Conservation (phyloP, 768 basidiomycete genomes). For the Russula earlei region DNA sequence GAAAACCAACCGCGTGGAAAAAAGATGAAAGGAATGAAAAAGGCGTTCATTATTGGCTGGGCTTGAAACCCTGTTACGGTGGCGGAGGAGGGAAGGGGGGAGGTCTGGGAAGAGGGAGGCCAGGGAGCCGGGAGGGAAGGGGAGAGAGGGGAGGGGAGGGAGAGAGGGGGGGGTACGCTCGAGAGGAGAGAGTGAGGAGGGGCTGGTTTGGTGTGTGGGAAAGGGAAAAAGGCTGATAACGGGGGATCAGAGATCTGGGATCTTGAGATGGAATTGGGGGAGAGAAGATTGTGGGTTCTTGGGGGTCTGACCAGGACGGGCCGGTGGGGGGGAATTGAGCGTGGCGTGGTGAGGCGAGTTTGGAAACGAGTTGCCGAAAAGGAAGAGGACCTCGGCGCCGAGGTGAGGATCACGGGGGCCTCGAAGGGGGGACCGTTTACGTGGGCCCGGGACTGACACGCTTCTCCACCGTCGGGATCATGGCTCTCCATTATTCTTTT, state of each 20-base stretch:
- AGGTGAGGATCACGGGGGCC: conserved; percentile 25
- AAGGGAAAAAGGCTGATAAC: conserved; percentile 19
- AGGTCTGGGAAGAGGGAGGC: background rate
- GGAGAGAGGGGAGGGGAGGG: background rate
- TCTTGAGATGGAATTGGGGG: conserved; percentile 22
- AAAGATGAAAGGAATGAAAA: conserved; percentile 10
- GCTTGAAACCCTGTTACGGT: background rate
- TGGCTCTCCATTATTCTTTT: conserved; percentile 28
- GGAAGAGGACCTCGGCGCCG: conserved; percentile 33
- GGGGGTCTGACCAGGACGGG: conserved; percentile 27
- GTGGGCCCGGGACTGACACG: conserved; percentile 22
- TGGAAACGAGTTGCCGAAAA: conserved; percentile 27
- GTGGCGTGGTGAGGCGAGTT: conserved; percentile 19
- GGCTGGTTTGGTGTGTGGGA: conserved; percentile 2
- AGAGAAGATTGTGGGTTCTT: conserved; percentile 17
- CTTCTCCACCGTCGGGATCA: conserved; percentile 32
- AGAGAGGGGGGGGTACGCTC: too few relatives aligned
- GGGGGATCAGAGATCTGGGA: conserved; percentile 14
- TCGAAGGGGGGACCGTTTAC: conserved; percentile 18
- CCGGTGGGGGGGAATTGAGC: conserved; percentile 19
- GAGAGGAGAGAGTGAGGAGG: background rate
- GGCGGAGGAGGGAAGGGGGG: background rate
- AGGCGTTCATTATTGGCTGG: too few relatives aligned
- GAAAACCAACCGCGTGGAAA: conserved; percentile 8
- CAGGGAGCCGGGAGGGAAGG: background rate